Base-by-base conservation (phyloP, 352 stramenopile genomes). In the Phytopythium litorale region DNA sequence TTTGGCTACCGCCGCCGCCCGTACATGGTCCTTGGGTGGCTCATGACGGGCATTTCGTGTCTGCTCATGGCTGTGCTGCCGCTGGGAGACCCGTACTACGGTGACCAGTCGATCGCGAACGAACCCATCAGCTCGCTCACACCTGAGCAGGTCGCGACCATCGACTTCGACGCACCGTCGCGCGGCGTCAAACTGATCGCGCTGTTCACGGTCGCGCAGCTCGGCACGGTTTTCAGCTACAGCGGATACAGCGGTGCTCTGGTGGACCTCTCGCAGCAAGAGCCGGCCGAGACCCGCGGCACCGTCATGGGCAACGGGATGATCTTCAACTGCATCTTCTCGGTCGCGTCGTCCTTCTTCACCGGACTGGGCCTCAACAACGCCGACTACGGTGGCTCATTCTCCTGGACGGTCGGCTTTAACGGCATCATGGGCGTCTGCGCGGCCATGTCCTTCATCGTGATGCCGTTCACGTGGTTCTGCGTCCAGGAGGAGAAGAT, bases 21-120 rank as follows among this genome's bases (percentile, higher is more conserved):
- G 38, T 97, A 97, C 65, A 84, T 96, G 56, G 72, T 89, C 25
- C 62, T 90, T 42, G 88, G 88, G 21, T 88, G 78, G 79, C 56
- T 40, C 30, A 70, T 85, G 58, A 69, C 71, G 4, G 74, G 73
- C 55, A 9, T 76, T 11, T 53, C 61, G 15, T 79, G 78, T 19
- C 65, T 85, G 19, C 43, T 81, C 60, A 84, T 85, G 78, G 73
- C 75, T 0, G 66, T 76, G 15, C 51, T 81, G 33, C 73, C 78
- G 40, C 57, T 87, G 28, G 74, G 72, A 15, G 65, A 81, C 4
- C 75, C 76, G 45, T 87, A 85, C 67, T 87, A 83, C 61, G 35
- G 63, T 4, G 70, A 79, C 37, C 45, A 55, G n/a, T 67, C 73
- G 13, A 68, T 83, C 25, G 61, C 64, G 21, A 66, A 75, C 33